Evolutionary conservation across 2,329 filamentous ascomycete genomes (phyloP).

Genomic region (Ophiostoma angusticollis): DNA sequence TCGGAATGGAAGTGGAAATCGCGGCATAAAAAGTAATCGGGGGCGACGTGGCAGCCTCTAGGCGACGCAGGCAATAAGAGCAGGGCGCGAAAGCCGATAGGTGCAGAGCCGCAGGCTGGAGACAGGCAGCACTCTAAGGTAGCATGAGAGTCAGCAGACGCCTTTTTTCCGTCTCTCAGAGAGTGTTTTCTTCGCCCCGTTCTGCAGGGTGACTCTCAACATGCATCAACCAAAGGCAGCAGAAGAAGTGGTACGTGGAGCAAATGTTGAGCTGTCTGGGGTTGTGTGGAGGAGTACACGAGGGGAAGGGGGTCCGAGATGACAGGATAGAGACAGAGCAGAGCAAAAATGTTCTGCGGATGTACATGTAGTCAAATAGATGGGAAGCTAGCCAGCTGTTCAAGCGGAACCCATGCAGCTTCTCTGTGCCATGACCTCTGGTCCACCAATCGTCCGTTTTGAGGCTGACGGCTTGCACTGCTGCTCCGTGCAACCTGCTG

Average conservation of each 20-base stretch:
- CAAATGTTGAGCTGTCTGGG: too few relatives aligned
- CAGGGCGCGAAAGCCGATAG: background rate
- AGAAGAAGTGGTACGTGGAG: too few relatives aligned
- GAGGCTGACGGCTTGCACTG: background rate
- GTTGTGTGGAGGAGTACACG: too few relatives aligned
- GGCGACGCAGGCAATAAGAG: background rate
- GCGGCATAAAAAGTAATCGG: too few relatives aligned
- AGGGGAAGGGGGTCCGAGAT: too few relatives aligned
- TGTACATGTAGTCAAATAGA: background rate
- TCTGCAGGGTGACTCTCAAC: background rate
- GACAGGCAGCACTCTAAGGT: background rate
- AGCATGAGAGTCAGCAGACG: constrained; percentile 2
- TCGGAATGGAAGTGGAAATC: background rate
- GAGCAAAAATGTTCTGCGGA: too few relatives aligned
- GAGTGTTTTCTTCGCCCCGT: background rate
- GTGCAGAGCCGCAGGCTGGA: background rate
- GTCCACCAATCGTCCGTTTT: background rate
- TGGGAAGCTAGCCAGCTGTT: constrained; percentile 8
- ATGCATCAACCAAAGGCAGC: background rate
- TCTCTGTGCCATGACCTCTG: background rate
- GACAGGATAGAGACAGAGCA: too few relatives aligned
- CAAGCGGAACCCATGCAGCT: constrained; percentile 7
- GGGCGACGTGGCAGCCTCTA: too few relatives aligned
- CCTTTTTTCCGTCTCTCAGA: background rate
- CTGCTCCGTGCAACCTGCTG: constrained; percentile 2